phyloP scores from a whole-genome alignment of 345 rosid genomes.

The Aethionema arabicum region DNA sequence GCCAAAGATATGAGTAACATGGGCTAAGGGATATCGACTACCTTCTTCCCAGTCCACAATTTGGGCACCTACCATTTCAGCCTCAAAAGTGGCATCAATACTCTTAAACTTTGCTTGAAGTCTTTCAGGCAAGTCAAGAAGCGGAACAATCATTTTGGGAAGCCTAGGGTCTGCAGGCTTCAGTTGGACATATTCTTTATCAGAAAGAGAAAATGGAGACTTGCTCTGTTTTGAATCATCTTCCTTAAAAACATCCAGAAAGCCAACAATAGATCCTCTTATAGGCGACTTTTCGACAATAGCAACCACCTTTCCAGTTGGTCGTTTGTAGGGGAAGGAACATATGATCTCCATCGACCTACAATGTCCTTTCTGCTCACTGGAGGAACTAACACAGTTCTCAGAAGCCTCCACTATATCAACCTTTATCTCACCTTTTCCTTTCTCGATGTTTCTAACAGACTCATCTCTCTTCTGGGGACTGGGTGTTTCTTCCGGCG shows the following conservation, averaged over 20 bases:
- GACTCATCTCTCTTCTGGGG: constrained; percentile 34
- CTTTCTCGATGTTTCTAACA: constrained; percentile 15
- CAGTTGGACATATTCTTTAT: constrained; percentile 50
- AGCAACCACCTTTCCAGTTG: constrained; percentile 81
- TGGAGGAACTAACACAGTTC: constrained; percentile 27
- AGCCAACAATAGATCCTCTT: constrained; percentile 68
- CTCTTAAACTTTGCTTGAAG: constrained; percentile 63
- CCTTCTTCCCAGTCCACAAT: constrained; percentile 73
- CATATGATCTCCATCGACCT: constrained; percentile 55
- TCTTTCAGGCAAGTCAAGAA: constrained; percentile 53
- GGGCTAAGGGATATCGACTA: constrained; percentile 56
- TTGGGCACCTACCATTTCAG: constrained; percentile 73
- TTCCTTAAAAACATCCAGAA: constrained; percentile 56
- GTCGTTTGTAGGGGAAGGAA: constrained; percentile 65
- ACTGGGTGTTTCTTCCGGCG: constrained; percentile 39
- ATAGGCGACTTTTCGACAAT: constrained; percentile 60
- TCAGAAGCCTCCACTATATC: constrained; percentile 31
- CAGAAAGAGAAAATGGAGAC: constrained; percentile 35
- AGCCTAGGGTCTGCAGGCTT: constrained; percentile 67
- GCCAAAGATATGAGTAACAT: constrained; percentile 59
- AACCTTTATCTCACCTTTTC: constrained; percentile 42
- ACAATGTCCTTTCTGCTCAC: constrained; percentile 37
- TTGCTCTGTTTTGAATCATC: constrained; percentile 44
- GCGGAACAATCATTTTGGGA: constrained; percentile 63
- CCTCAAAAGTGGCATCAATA: constrained; percentile 58